Conservation (phyloP, 1,139 yeast species). For the Arxiozyma slooffiae region DNA sequence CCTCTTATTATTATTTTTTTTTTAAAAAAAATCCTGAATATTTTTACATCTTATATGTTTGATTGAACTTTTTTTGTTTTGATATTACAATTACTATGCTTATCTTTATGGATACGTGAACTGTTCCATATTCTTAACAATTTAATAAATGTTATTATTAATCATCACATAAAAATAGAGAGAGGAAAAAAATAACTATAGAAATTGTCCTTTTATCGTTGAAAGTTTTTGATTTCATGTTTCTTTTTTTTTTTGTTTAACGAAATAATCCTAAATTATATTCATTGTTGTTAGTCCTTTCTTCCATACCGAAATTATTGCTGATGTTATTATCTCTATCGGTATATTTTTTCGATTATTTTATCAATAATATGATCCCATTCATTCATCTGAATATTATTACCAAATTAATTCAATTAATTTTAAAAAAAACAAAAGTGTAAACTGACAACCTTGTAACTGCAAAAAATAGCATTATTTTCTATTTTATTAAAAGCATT, state of each 20-base stretch:
- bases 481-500: not conserved
- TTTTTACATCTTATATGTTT: no score
- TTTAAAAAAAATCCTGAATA: no score
- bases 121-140: not conserved
- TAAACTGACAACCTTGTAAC: constrained; percentile 2
- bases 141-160: not conserved
- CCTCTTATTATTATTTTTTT: no score
- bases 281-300: not conserved
- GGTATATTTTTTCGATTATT: not conserved
- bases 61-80: no score
- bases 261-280: not conserved
- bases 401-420: not conserved
- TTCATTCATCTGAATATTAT: not conserved
- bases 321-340: not conserved
- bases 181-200: no score
- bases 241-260: not conserved
- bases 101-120: not conserved
- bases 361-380: not conserved
- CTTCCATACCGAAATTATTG: not conserved
- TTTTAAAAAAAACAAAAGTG: constrained; percentile 4
- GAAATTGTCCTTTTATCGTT: no score
- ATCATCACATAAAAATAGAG: no score
- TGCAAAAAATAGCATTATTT: not conserved
- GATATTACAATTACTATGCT: no score
- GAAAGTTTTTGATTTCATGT: not conserved